Conservation (phyloP, 2,329 filamentous ascomycete species). For the Endocalyx cinctus region DNA sequence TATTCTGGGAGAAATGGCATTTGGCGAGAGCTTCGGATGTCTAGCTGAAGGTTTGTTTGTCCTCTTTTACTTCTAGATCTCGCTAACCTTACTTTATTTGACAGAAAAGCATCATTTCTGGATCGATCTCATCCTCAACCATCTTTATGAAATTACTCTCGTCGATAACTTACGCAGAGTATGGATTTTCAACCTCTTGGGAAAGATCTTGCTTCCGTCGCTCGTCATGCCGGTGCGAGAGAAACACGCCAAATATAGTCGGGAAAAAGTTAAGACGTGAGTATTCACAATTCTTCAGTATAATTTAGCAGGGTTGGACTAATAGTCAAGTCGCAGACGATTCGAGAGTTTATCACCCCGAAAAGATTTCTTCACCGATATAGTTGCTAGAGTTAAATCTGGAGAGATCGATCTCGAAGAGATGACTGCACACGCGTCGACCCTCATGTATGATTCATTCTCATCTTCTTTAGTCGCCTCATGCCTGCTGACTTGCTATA, state of each 20-base stretch:
- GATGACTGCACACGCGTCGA: conserved; percentile 12
- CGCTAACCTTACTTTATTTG: no score
- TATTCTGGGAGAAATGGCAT: conserved; percentile 13
- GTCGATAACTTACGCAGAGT: conserved; percentile 14
- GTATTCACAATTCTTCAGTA: no score
- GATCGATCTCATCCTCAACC: conserved; percentile 8
- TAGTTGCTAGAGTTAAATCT: conserved; percentile 5
- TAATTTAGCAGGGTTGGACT: not conserved
- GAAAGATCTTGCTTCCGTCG: conserved; percentile 4
- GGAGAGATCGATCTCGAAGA: conserved; percentile 11
- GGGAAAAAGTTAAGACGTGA: conserved; percentile 10
- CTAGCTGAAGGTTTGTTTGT: conserved; percentile 5
- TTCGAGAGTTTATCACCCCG: conserved; percentile 4
- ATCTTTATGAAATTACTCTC: conserved; percentile 7
- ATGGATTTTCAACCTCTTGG: not conserved
- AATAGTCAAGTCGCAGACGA: conserved; percentile 5
- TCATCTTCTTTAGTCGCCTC: not conserved
- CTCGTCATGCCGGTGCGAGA: conserved; percentile 4
- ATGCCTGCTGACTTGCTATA: not conserved
- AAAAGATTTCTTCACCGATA: conserved; percentile 10
- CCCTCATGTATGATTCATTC: conserved; percentile 5
- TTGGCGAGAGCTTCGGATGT: conserved; percentile 13
- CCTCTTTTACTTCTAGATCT: no score
- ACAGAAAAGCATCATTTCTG: conserved; percentile 11
- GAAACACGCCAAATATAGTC: conserved; percentile 7